These are phyloP conservation scores for Sporothrix euskadiensis DNA, from an alignment of 2,329 filamentous ascomycete species.

Conservation along the genomic window DNA sequence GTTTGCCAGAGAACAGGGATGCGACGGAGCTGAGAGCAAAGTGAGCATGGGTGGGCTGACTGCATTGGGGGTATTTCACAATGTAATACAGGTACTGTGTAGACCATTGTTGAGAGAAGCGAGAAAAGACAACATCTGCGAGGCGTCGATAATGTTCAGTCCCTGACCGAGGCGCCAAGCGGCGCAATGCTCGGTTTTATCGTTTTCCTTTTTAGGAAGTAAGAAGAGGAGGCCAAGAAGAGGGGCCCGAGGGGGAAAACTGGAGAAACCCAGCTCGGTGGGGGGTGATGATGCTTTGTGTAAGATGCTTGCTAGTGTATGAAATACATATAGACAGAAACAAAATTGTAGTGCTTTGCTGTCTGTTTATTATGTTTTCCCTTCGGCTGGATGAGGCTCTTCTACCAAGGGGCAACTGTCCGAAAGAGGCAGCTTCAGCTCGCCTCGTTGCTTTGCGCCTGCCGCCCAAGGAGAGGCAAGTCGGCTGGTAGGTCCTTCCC, in stretches of 20 bases:
- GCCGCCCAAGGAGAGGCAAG: background rate
- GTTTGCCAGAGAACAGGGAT: conserved; percentile 14
- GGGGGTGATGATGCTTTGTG: background rate
- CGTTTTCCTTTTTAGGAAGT: conserved; percentile 22
- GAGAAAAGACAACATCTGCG: background rate
- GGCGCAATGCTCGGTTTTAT: conserved; percentile 15
- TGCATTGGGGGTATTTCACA: background rate
- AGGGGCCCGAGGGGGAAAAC: background rate
- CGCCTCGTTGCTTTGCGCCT: background rate
- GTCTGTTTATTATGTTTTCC: background rate
- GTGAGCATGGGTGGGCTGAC: background rate
- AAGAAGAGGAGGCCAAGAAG: background rate
- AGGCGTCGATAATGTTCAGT: background rate
- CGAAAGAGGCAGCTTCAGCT: background rate
- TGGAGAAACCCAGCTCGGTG: background rate
- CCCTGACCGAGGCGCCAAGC: conserved; percentile 7
- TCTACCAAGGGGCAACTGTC: background rate
- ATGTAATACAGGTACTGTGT: background rate
- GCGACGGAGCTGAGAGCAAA: background rate
- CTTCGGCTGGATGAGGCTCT: background rate
- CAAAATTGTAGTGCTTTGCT: background rate
- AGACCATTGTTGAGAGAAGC: background rate
- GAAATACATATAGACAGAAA: background rate
- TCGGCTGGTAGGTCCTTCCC: background rate
- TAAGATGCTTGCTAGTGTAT: background rate